Evolutionary conservation across 257 asterid species (phyloP).

Genomic region (Vinca minor): DNA sequence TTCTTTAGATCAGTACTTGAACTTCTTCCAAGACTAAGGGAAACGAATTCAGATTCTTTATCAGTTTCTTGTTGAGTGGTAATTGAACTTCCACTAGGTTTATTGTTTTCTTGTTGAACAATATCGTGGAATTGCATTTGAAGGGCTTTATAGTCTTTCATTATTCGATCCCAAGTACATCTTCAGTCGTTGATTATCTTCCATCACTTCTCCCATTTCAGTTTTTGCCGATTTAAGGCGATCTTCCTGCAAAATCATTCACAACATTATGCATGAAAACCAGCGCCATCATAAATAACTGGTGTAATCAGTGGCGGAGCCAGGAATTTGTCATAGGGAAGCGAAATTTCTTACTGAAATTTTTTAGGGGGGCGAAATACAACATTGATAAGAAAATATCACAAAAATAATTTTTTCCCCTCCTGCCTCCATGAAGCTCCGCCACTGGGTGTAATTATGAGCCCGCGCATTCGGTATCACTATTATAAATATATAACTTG

Average conservation of each 20-base stretch:
- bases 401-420: too few species aligned
- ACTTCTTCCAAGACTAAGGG: conserved; percentile 65
- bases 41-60: conserved; percentile 30
- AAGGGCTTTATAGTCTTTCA: conserved; percentile 59
- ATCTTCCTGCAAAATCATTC: conserved; percentile 27
- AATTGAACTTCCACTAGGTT: conserved; percentile 9
- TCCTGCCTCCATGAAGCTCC: too few species aligned
- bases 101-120: conserved; percentile 32
- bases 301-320: too few species aligned
- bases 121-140: conserved; percentile 56
- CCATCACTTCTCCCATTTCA: conserved; percentile 67
- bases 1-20: conserved; percentile 35
- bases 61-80: conserved; percentile 11
- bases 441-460: too few species aligned
- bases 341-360: too few species aligned
- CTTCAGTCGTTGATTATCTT: conserved; percentile 70
- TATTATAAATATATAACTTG: too few species aligned
- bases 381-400: too few species aligned
- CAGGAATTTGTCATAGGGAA: too few species aligned
- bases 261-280: too few species aligned
- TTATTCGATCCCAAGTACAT: conserved; percentile 45
- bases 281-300: too few species aligned
- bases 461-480: too few species aligned
- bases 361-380: too few species aligned
- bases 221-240: conserved; percentile 53